Evolutionary conservation across 805 yeast species (phyloP), one percentile per base, ranked within the genome.

Genomic region (Kazachstania taianensis): DNA sequence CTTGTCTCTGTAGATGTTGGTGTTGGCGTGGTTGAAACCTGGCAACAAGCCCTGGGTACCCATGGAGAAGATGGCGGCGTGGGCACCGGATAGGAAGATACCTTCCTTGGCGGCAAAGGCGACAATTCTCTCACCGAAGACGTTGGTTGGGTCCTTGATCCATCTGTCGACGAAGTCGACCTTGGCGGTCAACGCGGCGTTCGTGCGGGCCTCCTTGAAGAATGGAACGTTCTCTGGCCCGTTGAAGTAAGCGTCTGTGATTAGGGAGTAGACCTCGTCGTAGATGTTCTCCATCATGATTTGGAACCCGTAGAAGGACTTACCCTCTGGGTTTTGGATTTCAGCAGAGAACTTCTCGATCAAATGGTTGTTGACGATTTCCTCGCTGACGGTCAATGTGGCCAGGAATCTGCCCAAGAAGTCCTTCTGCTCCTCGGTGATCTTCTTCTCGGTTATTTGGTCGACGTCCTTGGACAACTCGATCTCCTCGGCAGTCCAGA

Each of bases 101-200:
- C 96, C 97, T 69, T 89, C 97, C 44, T 89, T 94, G 44, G 97
- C 96, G 45, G 97, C 96, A 56, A 87, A 89, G 13, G 97, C 97
- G 45, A 89, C 92, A 52, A 89, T 73, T 62, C 97, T 80, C 72
- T 89, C 96, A 52, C 77, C 96, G 52, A 83, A 89, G 48, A 86
- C 70, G 8, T 95, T 92, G 39, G 79, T 78, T 26, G 77, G 72
- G 59, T 84, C 94, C 41, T 72, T 66, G 58, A 89, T 89, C 97
- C 97, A 89, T 69, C 92, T 78, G 61, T 87, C 67, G 36, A 96
- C 95, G 96, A 96, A 89, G 50, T 85, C 92, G 42, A 96, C 94
- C 71, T 89, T 89, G 71, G 81, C 82, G 65, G 78, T 81, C 61
- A 87, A 85, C 63, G 89, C 81, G 41, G 95, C 94, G 47, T 86